phyloP scores from a whole-genome alignment of 2,329 filamentous ascomycete genomes.

The Xylariomycetidae sp. region DNA sequence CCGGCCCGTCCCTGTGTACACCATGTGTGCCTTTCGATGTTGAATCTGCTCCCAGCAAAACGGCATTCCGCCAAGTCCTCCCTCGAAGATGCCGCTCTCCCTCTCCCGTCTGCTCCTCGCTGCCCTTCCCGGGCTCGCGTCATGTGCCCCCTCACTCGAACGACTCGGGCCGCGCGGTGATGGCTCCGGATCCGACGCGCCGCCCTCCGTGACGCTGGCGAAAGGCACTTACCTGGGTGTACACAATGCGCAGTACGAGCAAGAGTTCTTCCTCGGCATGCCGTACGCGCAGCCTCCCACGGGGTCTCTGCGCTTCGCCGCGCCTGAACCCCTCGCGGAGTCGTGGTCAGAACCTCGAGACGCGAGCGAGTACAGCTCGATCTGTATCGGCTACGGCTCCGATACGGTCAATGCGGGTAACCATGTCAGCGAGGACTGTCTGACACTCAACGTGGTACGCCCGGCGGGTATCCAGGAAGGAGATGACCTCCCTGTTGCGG shows the following conservation, averaged over 20 bases:
- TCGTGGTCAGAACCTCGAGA: slow-evolving; percentile 35
- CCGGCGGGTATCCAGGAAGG: slow-evolving; percentile 31
- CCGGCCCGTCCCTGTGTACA: neutral
- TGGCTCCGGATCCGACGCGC: neutral
- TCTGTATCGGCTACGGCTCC: slow-evolving; percentile 47
- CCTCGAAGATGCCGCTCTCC: neutral
- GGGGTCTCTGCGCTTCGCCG: slow-evolving; percentile 47
- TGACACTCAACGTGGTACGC: slow-evolving; percentile 52
- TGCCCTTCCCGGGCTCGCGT: neutral
- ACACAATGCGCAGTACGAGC: slow-evolving; percentile 33
- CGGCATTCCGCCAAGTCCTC: neutral
- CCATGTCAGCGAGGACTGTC: slow-evolving; percentile 42
- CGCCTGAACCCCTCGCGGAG: slow-evolving; percentile 44
- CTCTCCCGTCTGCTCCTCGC: neutral
- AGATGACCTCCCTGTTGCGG: neutral
- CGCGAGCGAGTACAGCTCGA: slow-evolving; percentile 41
- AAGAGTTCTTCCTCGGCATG: slow-evolving; percentile 50
- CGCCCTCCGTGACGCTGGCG: slow-evolving; percentile 14
- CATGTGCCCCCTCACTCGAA: neutral
- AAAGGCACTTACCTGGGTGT: slow-evolving; percentile 45
- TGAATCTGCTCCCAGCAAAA: neutral
- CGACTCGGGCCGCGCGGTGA: neutral
- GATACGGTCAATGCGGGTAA: slow-evolving; percentile 22
- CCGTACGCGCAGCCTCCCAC: slow-evolving; percentile 51
- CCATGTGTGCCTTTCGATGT: neutral